phyloP scores from a whole-genome alignment of 1,284 basidiomycete species.

The Chalciporus sp. region DNA sequence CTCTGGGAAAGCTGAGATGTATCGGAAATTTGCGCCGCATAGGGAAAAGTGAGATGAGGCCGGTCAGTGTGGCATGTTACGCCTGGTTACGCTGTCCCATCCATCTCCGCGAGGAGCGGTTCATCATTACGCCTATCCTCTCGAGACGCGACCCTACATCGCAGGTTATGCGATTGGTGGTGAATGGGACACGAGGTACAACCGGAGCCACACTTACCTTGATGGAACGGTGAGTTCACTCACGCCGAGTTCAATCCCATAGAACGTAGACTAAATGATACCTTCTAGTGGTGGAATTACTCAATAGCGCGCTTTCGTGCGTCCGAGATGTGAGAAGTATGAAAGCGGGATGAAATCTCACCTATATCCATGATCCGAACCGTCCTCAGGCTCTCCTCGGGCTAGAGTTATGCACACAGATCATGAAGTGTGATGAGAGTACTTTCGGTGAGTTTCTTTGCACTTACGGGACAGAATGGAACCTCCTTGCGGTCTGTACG shows the following conservation, averaged over 20 bases:
- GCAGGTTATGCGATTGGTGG: conserved; percentile 11
- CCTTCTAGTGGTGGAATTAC: conserved; percentile 9
- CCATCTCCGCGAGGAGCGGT: conserved; percentile 10
- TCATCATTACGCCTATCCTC: neutral
- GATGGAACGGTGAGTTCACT: neutral
- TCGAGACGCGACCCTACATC: conserved; percentile 8
- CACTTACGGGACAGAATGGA: conserved; percentile 16
- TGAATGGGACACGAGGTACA: neutral
- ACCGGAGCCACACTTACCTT: conserved; percentile 14
- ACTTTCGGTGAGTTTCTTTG: conserved; percentile 4
- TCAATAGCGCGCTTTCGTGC: neutral
- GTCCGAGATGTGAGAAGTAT: conserved; percentile 5
- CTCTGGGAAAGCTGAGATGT: neutral
- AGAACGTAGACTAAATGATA: conserved; percentile 14
- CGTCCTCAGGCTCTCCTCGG: conserved; percentile 13
- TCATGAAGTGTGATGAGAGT: neutral
- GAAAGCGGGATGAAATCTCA: neutral
- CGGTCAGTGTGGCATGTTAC: conserved; percentile 12
- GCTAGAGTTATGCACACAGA: neutral
- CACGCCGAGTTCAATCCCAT: conserved; percentile 5
- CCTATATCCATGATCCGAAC: conserved; percentile 20
- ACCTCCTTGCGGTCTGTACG: conserved; percentile 1
- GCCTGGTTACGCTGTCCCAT: neutral
- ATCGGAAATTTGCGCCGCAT: conserved; percentile 10
- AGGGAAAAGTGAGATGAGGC: conserved; percentile 5